Evolutionary conservation across 208 protist species (phyloP), one percentile per base, ranked within the genome.

Genomic region (Lotmaria passim): DNA sequence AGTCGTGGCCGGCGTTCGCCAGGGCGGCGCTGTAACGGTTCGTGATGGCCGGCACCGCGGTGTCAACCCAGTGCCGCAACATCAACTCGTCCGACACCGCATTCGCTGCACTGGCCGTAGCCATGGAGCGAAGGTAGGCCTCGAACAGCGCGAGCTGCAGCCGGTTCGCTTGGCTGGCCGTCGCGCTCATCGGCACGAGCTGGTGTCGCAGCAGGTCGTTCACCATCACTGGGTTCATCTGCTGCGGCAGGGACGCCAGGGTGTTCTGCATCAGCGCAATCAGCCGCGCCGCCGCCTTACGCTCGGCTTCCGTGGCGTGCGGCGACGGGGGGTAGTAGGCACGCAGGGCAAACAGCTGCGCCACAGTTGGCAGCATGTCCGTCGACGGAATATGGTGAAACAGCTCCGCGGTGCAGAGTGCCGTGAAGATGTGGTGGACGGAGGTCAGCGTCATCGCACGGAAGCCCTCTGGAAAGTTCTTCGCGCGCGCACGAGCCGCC

Each of bases 11-110:
- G 30, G 85, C 86, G 60, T 81, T 64, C 21, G 65, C 60, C 31
- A 94, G 65, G 7, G 78, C 59, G 2, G 69, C 78, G 72, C 80
- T 85, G 53, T 81, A 41, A 23, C 52, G 47, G 55, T 89, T 85
- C 43, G 69, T 83, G 21, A 85, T 73, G 52, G 68, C 69, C 8
- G 64, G 76, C 36, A 77, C 41, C 7, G 84, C 75, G 11, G 84
- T 69, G 34, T 90, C 83, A 0, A 86, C 81, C 90, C 90, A 95
- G 78, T 90, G 74, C 21, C 71, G 56, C 26, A 93, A 64, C 76
- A 95, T 75, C 15, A 72, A 58, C 24, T 76, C 83, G 11, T 91
- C 83, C 12, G 76, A 55, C 39, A 95, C 65, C 6, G 75, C 81
- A 51, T 84, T 80, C 15, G 86, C 85, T 14, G 86, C 83, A 31